Base-by-base conservation (phyloP, 2,329 filamentous ascomycete species). In the Coleophoma cylindrospora region DNA sequence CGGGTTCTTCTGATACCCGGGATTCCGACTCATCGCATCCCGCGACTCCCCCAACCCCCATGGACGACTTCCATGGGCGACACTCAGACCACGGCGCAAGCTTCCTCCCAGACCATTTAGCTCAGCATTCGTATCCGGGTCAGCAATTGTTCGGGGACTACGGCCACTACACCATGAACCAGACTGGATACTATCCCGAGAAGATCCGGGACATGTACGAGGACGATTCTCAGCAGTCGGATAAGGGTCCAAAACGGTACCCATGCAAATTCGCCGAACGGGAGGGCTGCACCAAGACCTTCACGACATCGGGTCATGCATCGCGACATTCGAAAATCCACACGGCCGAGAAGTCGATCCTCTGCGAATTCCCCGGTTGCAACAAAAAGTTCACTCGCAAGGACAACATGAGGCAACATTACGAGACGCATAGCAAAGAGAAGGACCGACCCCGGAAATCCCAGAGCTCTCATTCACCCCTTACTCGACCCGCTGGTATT, bases 381-480 rank as follows among this genome's bases (percentile, higher is more conserved):
- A 79, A 81, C 67, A 90, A 90, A 71, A 87, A 86, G 62, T 91
- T 91, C 60, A 90, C 86, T 11, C 84, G 87, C 56, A 84, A 86
- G 59, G 87, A 91, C 74, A 91, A 91, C 73, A 91, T 91, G 87
- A 89, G 90, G 74, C 87, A 91, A 70, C 87, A 91, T 62, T 77
- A 89, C 32, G 81, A 88, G 61, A 91, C 87, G 0, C 87, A 91
- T 66, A 85, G 80, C 68, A 84, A 83, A 67, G 77, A 83, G 55
- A 73, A 58, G 5, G 54, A 55, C 10, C 55, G 60, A 9, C 45
- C 57, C 4, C 49, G 41, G 13, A 60, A 58, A n/a, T 65, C 64
- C 12, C 58, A 64, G 1, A 63, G 61, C 3, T 66, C 68, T 4
- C 63, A 66, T 37, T 64, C 66, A n/a, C 59, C 57, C 27, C 62